phyloP scores from a whole-genome alignment of 1,284 basidiomycete species.

The Erythrobasidium hasegawianum region DNA sequence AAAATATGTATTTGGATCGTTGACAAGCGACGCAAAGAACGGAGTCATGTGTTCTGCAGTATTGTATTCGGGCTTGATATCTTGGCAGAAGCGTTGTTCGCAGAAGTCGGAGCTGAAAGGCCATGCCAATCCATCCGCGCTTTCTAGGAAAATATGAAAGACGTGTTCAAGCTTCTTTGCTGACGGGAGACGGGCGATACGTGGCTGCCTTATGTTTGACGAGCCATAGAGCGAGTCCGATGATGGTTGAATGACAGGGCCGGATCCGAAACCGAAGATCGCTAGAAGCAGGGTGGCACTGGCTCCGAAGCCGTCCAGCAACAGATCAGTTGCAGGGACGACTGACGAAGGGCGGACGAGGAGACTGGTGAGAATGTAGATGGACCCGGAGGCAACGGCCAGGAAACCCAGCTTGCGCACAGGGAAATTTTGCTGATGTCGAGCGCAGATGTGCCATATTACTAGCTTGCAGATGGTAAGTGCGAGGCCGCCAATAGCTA shows the following conservation, averaged over 20 bases:
- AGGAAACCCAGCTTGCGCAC: slow-evolving; percentile 4
- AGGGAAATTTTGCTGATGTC: neutral
- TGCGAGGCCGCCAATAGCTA: neutral
- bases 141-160: slow-evolving; percentile 27
- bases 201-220: slow-evolving; percentile 20
- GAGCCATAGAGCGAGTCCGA: slow-evolving; percentile 16
- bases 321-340: slow-evolving; percentile 24
- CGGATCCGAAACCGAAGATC: neutral
- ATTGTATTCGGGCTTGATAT: slow-evolving; percentile 25
- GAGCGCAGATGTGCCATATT: neutral
- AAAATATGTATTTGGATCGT: slow-evolving; percentile 23
- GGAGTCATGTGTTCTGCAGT: slow-evolving; percentile 31
- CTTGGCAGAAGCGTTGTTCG: slow-evolving; percentile 25
- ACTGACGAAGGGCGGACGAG: slow-evolving; percentile 11
- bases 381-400: neutral
- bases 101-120: slow-evolving; percentile 32
- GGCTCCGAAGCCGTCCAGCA: slow-evolving; percentile 17
- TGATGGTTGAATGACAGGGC: neutral
- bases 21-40: slow-evolving; percentile 23
- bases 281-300: slow-evolving; percentile 11
- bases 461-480: neutral
- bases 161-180: slow-evolving; percentile 16
- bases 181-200: slow-evolving; percentile 3
- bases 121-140: slow-evolving; percentile 31
- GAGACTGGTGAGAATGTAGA: slow-evolving; percentile 7